Base-by-base conservation (phyloP, 352 stramenopile species). In the Phytophthora multivora region DNA sequence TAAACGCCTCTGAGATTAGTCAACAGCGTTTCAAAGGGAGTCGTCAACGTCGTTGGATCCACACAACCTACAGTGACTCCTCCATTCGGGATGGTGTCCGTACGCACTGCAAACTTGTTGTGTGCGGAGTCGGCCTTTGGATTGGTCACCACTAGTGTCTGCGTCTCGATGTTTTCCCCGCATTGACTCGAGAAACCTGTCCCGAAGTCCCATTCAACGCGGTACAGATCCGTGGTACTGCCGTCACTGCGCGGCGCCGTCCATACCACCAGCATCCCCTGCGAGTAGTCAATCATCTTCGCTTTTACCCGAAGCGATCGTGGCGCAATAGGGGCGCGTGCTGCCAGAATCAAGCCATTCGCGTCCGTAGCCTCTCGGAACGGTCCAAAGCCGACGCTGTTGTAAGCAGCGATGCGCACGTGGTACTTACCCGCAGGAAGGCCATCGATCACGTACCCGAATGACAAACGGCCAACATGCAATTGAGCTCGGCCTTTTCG, bases 171-270 rank as follows among this genome's bases (percentile, higher is more conserved):
- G 15, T 66, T 71, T 63, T 95, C 86, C 6, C 86, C 86, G 41
- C 86, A 95, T 26, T 71, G 43, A 41, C 81, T 93, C 10, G 83
- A 86, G 66, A 98, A 98, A 13, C 83, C 87, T n/a, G 86, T 59
- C 12, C 70, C 89, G 18, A 81, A 76, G 74, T 99, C 96, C 96
- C 96, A 99, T 74, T 99, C 96, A n/a, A 98, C 83, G 16, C 91
- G 72, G 70, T 98, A 99, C 36, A 84, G 84, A 4, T 53, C 41
- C 5, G 74, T 87, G 30, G 96, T 73, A 0, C 66, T 47, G 18
- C 90, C 80, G 23, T 91, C 95, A n/a, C 96, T 95, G 26, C 77
- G 56, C 15, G 96, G 96, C 3, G 80, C 79, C 42, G 84, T 80
- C 87, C 87, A 96, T 18, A 90, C 73, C 5, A 88, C 71, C 33